phyloP scores from a whole-genome alignment of 768 basidiomycete genomes.

The Boletus vermiculosoides region DNA sequence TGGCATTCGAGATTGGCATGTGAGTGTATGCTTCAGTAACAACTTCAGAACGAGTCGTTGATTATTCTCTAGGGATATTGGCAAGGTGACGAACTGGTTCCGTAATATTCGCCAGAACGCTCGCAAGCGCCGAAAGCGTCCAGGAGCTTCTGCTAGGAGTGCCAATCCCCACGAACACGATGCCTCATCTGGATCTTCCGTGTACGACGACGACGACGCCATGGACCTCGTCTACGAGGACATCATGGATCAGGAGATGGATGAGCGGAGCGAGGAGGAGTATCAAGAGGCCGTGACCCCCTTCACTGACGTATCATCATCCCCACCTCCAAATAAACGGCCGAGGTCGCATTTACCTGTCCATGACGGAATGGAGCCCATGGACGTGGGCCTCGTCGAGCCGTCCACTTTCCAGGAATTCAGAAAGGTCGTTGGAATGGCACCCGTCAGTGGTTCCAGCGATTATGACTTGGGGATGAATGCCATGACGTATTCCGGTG shows the following conservation, averaged over 20 bases:
- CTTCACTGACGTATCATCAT: conserved; percentile 51
- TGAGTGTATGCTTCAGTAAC: conserved; percentile 34
- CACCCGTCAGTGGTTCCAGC: conserved; percentile 16
- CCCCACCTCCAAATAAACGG: conserved; percentile 36
- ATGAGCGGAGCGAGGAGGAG: conserved; percentile 62
- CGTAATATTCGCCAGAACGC: conserved; percentile 79
- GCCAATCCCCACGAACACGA: conserved; percentile 44
- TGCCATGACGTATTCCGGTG: conserved; percentile 44
- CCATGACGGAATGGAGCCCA: conserved; percentile 29
- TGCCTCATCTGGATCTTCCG: conserved; percentile 52
- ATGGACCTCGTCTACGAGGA: conserved; percentile 51
- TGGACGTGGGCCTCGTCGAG: conserved; percentile 39
- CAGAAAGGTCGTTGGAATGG: conserved; percentile 42
- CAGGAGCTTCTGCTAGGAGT: conserved; percentile 39
- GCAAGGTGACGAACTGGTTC: conserved; percentile 89
- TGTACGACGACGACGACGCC: conserved; percentile 41
- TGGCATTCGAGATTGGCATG: conserved; percentile 79
- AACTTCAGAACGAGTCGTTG: conserved; percentile 2
- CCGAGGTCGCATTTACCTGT: conserved; percentile 30
- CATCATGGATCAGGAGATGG: conserved; percentile 50
- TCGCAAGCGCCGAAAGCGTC: conserved; percentile 63
- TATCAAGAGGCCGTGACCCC: conserved; percentile 75
- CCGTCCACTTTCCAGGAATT: conserved; percentile 45
- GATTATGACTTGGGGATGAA: conserved; percentile 30
- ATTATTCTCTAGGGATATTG: conserved; percentile 57